Evolutionary conservation across 2,329 filamentous ascomycete species (phyloP).

Genomic region (Colletotrichum costaricense): DNA sequence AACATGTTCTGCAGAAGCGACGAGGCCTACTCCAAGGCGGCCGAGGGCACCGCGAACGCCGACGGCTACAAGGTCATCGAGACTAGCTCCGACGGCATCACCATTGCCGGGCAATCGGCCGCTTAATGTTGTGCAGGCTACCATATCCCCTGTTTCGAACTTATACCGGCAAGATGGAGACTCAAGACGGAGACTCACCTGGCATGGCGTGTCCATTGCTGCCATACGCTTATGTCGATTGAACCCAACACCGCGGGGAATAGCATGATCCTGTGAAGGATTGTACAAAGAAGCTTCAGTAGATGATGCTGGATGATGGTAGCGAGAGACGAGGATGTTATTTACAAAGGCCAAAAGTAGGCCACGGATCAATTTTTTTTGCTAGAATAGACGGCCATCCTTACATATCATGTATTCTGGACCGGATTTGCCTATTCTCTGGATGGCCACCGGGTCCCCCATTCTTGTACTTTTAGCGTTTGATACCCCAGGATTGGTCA

Average conservation of each 20-base stretch:
- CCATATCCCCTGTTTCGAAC: not conserved
- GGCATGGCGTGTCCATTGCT: not conserved
- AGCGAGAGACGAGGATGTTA: not conserved
- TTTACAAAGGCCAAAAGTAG: not conserved
- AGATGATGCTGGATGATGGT: not conserved
- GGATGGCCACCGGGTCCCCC: not conserved
- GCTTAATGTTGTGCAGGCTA: not conserved
- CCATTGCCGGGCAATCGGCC: constrained; percentile 9
- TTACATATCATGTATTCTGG: not conserved
- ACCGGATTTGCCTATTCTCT: not conserved
- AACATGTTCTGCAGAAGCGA: constrained; percentile 56
- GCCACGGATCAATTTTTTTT: not conserved
- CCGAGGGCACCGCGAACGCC: constrained; percentile 80
- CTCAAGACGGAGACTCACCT: no score
- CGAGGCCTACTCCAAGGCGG: constrained; percentile 75
- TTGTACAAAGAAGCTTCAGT: not conserved
- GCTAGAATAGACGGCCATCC: not conserved
- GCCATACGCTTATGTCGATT: not conserved
- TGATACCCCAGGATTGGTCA: constrained; percentile 18
- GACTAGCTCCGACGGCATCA: constrained; percentile 70
- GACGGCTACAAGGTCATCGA: constrained; percentile 83
- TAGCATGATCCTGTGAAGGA: not conserved
- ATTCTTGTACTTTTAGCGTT: constrained; percentile 16
- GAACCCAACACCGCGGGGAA: not conserved
- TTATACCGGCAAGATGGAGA: not conserved